These are phyloP conservation scores for Elongisporangium anandrum DNA, from an alignment of 352 stramenopile species.

Conservation along the genomic window DNA sequence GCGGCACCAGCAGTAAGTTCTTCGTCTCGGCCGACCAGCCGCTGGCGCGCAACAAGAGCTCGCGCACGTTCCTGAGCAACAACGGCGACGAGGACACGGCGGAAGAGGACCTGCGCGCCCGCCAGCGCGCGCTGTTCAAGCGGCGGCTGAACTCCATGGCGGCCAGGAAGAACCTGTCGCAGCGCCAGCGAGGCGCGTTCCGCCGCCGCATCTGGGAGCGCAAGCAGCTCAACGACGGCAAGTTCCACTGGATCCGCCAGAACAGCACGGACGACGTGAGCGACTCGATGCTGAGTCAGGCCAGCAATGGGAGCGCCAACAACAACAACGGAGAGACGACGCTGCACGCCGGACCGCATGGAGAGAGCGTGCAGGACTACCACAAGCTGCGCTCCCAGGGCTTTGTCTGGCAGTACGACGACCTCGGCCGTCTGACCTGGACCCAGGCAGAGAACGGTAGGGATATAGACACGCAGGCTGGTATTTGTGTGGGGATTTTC, in stretches of 20 bases:
- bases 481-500: no score
- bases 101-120: slow-evolving; percentile 29
- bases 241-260: slow-evolving; percentile 72
- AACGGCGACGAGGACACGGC: slow-evolving; percentile 27
- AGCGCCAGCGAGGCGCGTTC: slow-evolving; percentile 64
- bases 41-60: slow-evolving; percentile 48
- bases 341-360: slow-evolving; percentile 24
- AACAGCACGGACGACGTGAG: slow-evolving; percentile 41
- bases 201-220: slow-evolving; percentile 61
- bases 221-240: slow-evolving; percentile 49
- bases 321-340: slow-evolving; percentile 6
- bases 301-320: slow-evolving; percentile 11
- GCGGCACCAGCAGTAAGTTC: slow-evolving; percentile 40
- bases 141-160: slow-evolving; percentile 65
- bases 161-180: slow-evolving; percentile 53
- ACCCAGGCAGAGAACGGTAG: slow-evolving; percentile 46
- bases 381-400: slow-evolving; percentile 59
- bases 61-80: slow-evolving; percentile 33
- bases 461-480: not conserved
- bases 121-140: slow-evolving; percentile 63
- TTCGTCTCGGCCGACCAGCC: slow-evolving; percentile 11
- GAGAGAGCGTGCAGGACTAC: slow-evolving; percentile 55
- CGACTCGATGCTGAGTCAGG: slow-evolving; percentile 14
- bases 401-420: slow-evolving; percentile 70
- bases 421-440: slow-evolving; percentile 43